These are phyloP conservation scores for Calocybe indica DNA, from an alignment of 768 basidiomycete species.

Conservation along the genomic window DNA sequence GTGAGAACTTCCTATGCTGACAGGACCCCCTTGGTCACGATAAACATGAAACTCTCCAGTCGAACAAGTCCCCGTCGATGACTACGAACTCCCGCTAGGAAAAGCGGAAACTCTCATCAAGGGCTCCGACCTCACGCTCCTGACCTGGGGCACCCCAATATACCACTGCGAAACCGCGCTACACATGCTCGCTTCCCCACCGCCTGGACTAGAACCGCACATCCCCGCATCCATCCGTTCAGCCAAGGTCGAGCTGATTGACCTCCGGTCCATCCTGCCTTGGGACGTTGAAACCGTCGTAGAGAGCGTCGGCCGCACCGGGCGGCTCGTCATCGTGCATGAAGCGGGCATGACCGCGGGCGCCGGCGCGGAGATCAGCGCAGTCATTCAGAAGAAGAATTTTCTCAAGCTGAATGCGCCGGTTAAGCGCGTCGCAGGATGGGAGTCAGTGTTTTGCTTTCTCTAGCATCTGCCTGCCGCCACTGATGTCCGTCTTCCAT, in stretches of 20 bases:
- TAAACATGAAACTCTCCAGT: slow-evolving; percentile 32
- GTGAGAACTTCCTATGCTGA: neutral
- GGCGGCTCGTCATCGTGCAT: slow-evolving; percentile 84
- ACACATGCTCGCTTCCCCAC: slow-evolving; percentile 63
- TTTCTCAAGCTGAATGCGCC: slow-evolving; percentile 88
- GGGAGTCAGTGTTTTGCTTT: slow-evolving; percentile 70
- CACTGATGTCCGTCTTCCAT: neutral
- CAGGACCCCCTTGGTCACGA: slow-evolving; percentile 1
- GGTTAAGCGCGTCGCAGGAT: slow-evolving; percentile 80
- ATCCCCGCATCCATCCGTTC: slow-evolving; percentile 60
- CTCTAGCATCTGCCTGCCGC: slow-evolving; percentile 2
- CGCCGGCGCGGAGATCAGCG: slow-evolving; percentile 88
- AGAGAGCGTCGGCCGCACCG: slow-evolving; percentile 81
- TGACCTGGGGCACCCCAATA: slow-evolving; percentile 92
- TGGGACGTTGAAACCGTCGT: slow-evolving; percentile 81
- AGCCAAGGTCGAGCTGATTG: slow-evolving; percentile 83
- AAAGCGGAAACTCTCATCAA: slow-evolving; percentile 69
- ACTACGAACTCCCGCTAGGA: slow-evolving; percentile 79
- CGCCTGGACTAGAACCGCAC: slow-evolving; percentile 52
- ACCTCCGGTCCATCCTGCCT: slow-evolving; percentile 83
- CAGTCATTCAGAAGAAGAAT: slow-evolving; percentile 82
- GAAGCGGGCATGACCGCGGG: slow-evolving; percentile 87
- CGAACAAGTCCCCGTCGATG: slow-evolving; percentile 89
- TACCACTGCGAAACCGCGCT: slow-evolving; percentile 87
- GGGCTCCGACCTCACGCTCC: slow-evolving; percentile 82